A percentile compares a stretch with the other conserved stretches of the same genome.
These are phyloP conservation scores for Boletus rex-veris DNA, from an alignment of 768 basidiomycete genomes.

Conservation along the genomic window DNA sequence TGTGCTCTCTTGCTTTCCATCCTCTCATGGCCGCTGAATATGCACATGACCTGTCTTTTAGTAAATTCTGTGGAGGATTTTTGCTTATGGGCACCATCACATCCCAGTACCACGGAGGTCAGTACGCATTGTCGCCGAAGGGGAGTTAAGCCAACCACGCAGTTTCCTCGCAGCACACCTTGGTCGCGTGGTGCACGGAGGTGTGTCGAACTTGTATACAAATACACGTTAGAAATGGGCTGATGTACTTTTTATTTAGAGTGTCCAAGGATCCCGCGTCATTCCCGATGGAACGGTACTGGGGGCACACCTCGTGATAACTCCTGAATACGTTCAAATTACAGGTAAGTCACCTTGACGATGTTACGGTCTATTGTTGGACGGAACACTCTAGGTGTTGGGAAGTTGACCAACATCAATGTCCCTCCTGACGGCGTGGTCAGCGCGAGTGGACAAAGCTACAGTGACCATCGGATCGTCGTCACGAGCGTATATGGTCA, in stretches of 20 bases:
- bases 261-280: constrained; percentile 57
- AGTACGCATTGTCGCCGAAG: constrained; percentile 12
- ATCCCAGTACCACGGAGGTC: constrained; percentile 62
- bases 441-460: constrained; percentile 55
- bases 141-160: constrained; percentile 13
- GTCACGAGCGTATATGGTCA: constrained; percentile 67
- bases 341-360: constrained; percentile 41
- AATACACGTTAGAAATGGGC: not conserved
- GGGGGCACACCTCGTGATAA: constrained; percentile 65
- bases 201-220: constrained; percentile 17
- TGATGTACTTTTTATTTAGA: constrained; percentile 29
- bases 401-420: constrained; percentile 64
- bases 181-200: constrained; percentile 55
- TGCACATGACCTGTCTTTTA: constrained; percentile 17
- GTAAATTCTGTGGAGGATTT: constrained; percentile 58
- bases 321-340: constrained; percentile 73
- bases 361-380: constrained; percentile 20
- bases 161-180: constrained; percentile 35
- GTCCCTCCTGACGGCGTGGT: constrained; percentile 56
- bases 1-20: constrained; percentile 18
- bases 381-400: constrained; percentile 47
- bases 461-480: constrained; percentile 66
- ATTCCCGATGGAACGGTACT: constrained; percentile 72
- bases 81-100: constrained; percentile 51
- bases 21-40: not conserved